phyloP scores from a whole-genome alignment of 2,329 filamentous ascomycete species.

The Pleurostoma richardsiae region DNA sequence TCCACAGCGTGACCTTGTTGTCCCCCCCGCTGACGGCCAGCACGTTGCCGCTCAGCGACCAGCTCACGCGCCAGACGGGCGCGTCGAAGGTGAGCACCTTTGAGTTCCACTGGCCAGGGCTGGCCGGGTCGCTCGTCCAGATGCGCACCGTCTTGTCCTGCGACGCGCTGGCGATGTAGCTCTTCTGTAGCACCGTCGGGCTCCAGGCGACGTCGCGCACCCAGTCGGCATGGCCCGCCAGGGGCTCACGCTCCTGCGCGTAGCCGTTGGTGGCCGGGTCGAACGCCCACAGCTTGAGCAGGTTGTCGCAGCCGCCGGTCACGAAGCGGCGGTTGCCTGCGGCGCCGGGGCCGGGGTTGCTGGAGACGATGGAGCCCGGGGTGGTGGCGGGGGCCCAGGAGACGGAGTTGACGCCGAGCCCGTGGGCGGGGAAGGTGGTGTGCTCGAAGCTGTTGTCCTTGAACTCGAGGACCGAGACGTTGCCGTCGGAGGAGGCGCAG shows the following conservation, averaged over 20 bases:
- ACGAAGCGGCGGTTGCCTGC: conserved; percentile 76
- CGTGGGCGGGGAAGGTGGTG: conserved; percentile 85
- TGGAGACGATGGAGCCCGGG: conserved; percentile 80
- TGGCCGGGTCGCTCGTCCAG: conserved; percentile 75
- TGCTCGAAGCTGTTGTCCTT: conserved; percentile 92
- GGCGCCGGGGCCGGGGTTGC: conserved; percentile 53
- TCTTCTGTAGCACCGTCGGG: conserved; percentile 89
- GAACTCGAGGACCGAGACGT: conserved; percentile 92
- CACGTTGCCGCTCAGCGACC: conserved; percentile 95
- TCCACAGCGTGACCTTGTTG: conserved; percentile 97
- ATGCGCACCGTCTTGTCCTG: conserved; percentile 98
- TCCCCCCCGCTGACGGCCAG: conserved; percentile 89
- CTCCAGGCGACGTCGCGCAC: conserved; percentile 97
- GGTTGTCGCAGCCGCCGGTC: conserved; percentile 89
- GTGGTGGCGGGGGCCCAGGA: conserved; percentile 86
- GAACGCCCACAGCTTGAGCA: conserved; percentile 89
- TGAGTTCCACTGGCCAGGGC: conserved; percentile 71
- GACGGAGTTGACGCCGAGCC: conserved; percentile 90
- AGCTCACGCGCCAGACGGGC: conserved; percentile 92
- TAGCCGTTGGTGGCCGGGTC: conserved; percentile 58
- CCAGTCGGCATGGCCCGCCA: conserved; percentile 89
- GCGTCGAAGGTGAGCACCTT: conserved; percentile 85
- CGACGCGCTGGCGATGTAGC: conserved; percentile 90
- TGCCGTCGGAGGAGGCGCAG: conserved; percentile 89
- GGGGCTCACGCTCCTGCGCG: conserved; percentile 56